These are phyloP conservation scores for Globisporangium perplexum DNA, from an alignment of 352 stramenopile species.

Conservation along the genomic window DNA sequence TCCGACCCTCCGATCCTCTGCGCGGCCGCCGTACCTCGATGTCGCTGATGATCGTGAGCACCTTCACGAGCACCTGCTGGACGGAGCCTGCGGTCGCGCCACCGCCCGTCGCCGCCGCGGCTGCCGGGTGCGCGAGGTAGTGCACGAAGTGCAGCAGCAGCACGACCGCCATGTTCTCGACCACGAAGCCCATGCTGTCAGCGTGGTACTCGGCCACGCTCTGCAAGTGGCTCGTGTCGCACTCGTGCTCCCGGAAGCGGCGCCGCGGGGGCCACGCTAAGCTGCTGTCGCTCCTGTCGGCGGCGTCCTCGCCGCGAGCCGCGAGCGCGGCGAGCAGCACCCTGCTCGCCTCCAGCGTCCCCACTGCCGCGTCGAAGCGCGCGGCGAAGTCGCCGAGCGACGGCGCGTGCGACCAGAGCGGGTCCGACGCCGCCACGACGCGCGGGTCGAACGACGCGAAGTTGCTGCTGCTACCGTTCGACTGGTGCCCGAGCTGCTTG, in stretches of 20 bases:
- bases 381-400: conserved; percentile 55
- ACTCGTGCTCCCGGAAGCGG: conserved; percentile 23
- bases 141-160: conserved; percentile 67
- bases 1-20: neutral
- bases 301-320: conserved; percentile 7
- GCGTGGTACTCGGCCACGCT: conserved; percentile 70
- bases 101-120: neutral
- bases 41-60: conserved; percentile 50
- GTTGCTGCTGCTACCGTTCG: conserved; percentile 20
- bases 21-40: conserved; percentile 42
- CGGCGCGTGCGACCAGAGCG: conserved; percentile 52
- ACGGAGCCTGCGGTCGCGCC: conserved; percentile 19
- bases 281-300: conserved; percentile 1
- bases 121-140: conserved; percentile 29
- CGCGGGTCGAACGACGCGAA: conserved; percentile 46
- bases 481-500: conserved; percentile 17
- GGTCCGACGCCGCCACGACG: conserved; percentile 51
- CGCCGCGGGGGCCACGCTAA: conserved; percentile 5
- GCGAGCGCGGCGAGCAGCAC: conserved; percentile 27
- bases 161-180: conserved; percentile 75
- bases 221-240: conserved; percentile 33
- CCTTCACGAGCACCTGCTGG: conserved; percentile 59
- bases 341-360: conserved; percentile 44
- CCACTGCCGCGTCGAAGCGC: conserved; percentile 43
- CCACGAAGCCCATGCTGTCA: conserved; percentile 68